Conservation (phyloP, 2,329 filamentous ascomycete species). For the Botrytis porri region DNA sequence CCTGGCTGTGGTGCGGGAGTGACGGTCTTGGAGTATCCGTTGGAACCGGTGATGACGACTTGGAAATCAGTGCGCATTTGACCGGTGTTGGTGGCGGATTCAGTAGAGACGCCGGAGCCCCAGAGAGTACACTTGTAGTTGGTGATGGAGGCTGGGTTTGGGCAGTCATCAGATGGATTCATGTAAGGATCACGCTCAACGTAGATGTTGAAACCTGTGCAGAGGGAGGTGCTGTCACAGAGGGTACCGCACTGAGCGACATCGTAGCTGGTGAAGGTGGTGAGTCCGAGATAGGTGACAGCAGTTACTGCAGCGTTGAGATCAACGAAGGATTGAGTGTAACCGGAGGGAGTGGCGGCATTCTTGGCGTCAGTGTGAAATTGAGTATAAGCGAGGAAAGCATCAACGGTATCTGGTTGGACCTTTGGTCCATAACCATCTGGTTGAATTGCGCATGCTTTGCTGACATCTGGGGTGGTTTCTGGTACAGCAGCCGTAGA, state of each 20-base stretch:
- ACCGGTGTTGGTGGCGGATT: constrained; percentile 38
- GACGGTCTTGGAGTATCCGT: constrained; percentile 39
- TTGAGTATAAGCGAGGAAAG: constrained; percentile 33
- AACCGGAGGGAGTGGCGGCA: constrained; percentile 37
- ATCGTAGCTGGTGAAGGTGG: constrained; percentile 34
- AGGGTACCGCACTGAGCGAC: constrained; percentile 29
- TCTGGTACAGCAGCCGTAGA: not conserved
- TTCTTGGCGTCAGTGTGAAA: constrained; percentile 29
- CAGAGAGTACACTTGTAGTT: constrained; percentile 40
- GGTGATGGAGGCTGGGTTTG: constrained; percentile 37
- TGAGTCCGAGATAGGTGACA: constrained; percentile 32
- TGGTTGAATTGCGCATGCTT: constrained; percentile 18
- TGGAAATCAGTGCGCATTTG: constrained; percentile 39
- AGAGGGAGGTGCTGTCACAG: constrained; percentile 32
- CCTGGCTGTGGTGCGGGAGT: constrained; percentile 21
- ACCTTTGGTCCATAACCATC: constrained; percentile 37
- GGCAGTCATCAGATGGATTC: constrained; percentile 35
- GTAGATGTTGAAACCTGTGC: constrained; percentile 38
- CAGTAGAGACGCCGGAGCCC: constrained; percentile 31
- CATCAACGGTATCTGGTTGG: constrained; percentile 37
- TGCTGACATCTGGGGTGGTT: not conserved
- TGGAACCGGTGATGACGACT: constrained; percentile 44
- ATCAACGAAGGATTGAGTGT: constrained; percentile 37
- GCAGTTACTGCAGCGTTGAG: constrained; percentile 29
- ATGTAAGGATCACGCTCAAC: constrained; percentile 39